Evolutionary conservation across 1,139 yeast genomes (phyloP).

Genomic region (Yamadazyma friedrichii): DNA sequence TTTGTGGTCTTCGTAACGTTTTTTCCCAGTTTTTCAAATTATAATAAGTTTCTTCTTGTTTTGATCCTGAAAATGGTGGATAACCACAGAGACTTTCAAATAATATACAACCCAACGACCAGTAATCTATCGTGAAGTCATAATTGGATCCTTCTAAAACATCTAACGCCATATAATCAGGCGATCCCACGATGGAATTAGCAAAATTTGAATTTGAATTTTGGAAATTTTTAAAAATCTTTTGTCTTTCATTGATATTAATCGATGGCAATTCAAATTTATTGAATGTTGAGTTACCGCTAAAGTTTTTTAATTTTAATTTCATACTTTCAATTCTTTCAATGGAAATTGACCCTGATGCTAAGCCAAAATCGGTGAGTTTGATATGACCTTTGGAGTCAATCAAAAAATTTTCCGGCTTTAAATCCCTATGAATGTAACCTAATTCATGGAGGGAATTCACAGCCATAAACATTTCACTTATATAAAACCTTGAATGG

Average conservation of each 20-base stretch:
- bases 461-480: constrained; percentile 95
- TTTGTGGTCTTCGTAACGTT: constrained; percentile 84
- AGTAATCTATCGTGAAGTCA: constrained; percentile 95
- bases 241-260: constrained; percentile 84
- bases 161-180: constrained; percentile 98
- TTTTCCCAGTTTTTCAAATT: constrained; percentile 93
- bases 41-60: constrained; percentile 91
- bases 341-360: constrained; percentile 92
- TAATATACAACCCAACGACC: constrained; percentile 96
- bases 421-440: constrained; percentile 93
- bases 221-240: constrained; percentile 75
- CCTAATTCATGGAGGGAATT: constrained; percentile 93
- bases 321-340: constrained; percentile 95
- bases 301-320: constrained; percentile 76
- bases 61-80: constrained; percentile 95
- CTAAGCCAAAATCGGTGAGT: constrained; percentile 95
- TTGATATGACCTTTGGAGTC: constrained; percentile 95
- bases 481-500: constrained; percentile 91
- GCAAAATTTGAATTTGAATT: constrained; percentile 44
- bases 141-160: constrained; percentile 92
- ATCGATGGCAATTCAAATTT: constrained; percentile 64
- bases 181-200: constrained; percentile 94
- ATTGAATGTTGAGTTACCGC: constrained; percentile 33
- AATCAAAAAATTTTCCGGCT: constrained; percentile 94
- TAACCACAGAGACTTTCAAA: constrained; percentile 93